phyloP scores from a whole-genome alignment of 768 basidiomycete species.

The Mycena indigotica region DNA sequence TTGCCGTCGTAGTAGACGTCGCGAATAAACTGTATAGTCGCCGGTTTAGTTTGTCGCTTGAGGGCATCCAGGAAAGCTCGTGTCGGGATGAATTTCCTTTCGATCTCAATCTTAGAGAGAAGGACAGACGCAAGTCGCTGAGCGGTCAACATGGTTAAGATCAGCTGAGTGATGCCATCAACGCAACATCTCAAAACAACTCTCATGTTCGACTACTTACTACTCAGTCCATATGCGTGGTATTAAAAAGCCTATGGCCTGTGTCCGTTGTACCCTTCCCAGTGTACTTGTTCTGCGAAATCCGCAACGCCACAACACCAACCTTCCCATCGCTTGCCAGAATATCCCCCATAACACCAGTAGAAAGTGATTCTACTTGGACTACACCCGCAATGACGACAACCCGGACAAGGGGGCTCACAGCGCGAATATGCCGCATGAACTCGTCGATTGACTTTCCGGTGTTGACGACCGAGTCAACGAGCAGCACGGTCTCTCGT shows the following conservation, averaged over 20 bases:
- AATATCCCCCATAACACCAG: slow-evolving; percentile 16
- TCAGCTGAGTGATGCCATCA: no score
- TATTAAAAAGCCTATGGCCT: slow-evolving; percentile 27
- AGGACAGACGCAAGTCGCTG: neutral
- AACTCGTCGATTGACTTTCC: slow-evolving; percentile 28
- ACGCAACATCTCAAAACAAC: no score
- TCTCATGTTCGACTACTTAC: no score
- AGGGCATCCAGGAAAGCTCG: slow-evolving; percentile 10
- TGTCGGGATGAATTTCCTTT: slow-evolving; percentile 15
- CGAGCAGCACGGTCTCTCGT: slow-evolving; percentile 23
- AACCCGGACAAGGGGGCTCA: slow-evolving; percentile 18
- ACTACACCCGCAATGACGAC: slow-evolving; percentile 23
- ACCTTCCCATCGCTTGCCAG: slow-evolving; percentile 21
- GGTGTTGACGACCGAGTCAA: slow-evolving; percentile 30
- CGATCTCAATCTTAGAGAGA: slow-evolving; percentile 13
- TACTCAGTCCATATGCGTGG: slow-evolving; percentile 23
- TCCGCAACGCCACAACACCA: slow-evolving; percentile 23
- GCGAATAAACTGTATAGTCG: slow-evolving; percentile 6
- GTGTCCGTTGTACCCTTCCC: slow-evolving; percentile 27
- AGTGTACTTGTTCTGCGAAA: slow-evolving; percentile 27
- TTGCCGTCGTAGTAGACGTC: slow-evolving; percentile 17
- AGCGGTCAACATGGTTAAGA: no score
- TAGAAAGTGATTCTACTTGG: slow-evolving; percentile 21
- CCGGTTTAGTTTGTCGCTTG: neutral
- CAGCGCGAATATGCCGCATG: slow-evolving; percentile 19